These are phyloP conservation scores for Curvularia sp. DNA, from an alignment of 2,329 filamentous ascomycete genomes.

Conservation along the genomic window DNA sequence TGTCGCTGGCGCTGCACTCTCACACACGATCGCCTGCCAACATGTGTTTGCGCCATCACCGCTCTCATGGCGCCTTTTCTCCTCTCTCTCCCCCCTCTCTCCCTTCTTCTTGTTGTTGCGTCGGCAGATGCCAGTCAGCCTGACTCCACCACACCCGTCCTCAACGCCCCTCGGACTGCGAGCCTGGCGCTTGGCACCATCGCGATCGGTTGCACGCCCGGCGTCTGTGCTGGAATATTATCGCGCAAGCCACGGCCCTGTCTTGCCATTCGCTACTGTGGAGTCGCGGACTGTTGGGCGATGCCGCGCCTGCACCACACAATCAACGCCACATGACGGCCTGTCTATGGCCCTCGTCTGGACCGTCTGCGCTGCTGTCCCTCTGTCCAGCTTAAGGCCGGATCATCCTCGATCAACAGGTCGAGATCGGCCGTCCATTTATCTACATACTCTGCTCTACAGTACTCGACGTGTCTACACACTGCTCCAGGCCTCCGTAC, in stretches of 20 bases:
- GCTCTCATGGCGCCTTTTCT: no score
- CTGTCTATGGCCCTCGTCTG: conserved; percentile 37
- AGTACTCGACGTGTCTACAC: neutral
- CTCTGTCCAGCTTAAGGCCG: neutral
- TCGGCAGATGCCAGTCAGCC: no score
- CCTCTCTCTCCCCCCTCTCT: no score
- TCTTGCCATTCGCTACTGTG: conserved; percentile 29
- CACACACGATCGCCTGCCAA: conserved; percentile 39
- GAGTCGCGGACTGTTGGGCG: conserved; percentile 23
- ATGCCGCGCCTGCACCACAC: conserved; percentile 21
- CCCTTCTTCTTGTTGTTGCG: no score
- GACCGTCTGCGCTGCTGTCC: conserved; percentile 16
- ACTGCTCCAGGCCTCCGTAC: no score
- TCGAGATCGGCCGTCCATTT: conserved; percentile 25
- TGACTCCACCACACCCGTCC: no score
- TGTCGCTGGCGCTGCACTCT: no score
- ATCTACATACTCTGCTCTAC: neutral
- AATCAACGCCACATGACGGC: conserved; percentile 26
- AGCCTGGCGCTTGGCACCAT: conserved; percentile 37
- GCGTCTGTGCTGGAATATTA: conserved; percentile 33
- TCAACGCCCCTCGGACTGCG: conserved; percentile 17
- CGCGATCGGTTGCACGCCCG: conserved; percentile 37
- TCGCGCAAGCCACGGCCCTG: conserved; percentile 32
- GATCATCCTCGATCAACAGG: conserved; percentile 11
- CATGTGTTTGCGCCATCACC: conserved; percentile 32